A percentile compares a stretch with the other conserved stretches of the same genome.
Conservation (phyloP, 2,329 filamentous ascomycete species). For the Pleoardoris graminearum region DNA sequence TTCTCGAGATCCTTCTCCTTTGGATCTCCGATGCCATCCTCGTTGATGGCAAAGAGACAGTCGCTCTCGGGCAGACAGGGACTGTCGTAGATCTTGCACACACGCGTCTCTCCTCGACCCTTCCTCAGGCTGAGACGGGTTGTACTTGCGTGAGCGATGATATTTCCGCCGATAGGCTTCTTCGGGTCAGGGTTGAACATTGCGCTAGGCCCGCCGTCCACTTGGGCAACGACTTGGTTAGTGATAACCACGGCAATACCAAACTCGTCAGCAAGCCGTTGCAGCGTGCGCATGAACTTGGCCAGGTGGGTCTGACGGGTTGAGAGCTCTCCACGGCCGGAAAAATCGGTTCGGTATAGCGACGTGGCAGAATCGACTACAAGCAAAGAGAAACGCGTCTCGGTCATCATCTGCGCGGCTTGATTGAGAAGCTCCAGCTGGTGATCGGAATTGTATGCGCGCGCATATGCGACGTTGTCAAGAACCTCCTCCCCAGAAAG, state of each 20-base stretch:
- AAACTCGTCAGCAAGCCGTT: conserved; percentile 77
- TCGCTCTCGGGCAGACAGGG: conserved; percentile 96
- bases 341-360: conserved; percentile 93
- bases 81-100: conserved; percentile 99
- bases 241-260: conserved; percentile 98
- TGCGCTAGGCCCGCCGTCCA: conserved; percentile 90
- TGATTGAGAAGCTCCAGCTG: conserved; percentile 94
- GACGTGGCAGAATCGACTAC: conserved; percentile 96
- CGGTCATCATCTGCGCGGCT: conserved; percentile 98
- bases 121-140: conserved; percentile 95
- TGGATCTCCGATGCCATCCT: conserved; percentile 95
- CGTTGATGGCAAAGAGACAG: conserved; percentile 93
- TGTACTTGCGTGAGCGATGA: conserved; percentile 96
- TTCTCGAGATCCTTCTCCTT: conserved; percentile 95
- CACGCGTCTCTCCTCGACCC: conserved; percentile 89
- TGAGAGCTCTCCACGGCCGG: conserved; percentile 95
- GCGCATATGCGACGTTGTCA: conserved; percentile 96
- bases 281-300: conserved; percentile 84
- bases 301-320: conserved; percentile 86
- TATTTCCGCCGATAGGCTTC: conserved; percentile 98
- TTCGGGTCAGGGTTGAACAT: conserved; percentile 99
- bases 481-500: conserved; percentile 95
- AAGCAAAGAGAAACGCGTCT: conserved; percentile 93
- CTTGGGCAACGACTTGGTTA: conserved; percentile 97
- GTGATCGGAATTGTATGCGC: conserved; percentile 98